Percentiles rank a stretch among this genome's conserved stretches.
Evolutionary conservation across 2,329 filamentous ascomycete species (phyloP).

Genomic region (Seiridium cupressi): DNA sequence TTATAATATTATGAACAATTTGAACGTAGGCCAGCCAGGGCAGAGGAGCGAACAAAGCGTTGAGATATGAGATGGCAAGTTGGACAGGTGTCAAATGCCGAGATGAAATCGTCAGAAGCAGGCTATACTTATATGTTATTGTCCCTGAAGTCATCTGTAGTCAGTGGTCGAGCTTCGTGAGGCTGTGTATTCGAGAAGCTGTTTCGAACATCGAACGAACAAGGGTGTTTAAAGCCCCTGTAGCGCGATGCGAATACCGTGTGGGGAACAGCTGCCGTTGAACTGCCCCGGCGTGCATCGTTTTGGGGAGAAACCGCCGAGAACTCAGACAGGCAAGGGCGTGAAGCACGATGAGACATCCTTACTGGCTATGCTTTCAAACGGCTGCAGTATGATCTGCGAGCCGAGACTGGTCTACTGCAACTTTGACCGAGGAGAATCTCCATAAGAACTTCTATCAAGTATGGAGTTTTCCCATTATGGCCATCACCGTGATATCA

Average conservation of each 20-base stretch:
- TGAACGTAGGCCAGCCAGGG: not conserved
- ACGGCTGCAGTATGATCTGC: constrained; percentile 6
- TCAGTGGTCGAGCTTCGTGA: not conserved
- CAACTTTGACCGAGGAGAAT: not conserved
- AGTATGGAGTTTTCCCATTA: not conserved
- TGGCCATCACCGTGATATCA: not conserved
- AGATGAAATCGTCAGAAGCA: not conserved
- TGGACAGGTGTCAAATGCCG: not conserved
- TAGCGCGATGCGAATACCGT: not conserved
- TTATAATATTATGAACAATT: not conserved
- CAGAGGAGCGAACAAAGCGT: not conserved
- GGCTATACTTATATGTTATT: not conserved
- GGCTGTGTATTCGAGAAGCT: not conserved
- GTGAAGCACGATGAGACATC: not conserved
- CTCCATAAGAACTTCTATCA: not conserved
- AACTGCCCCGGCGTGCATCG: not conserved
- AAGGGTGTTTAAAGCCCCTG: not conserved
- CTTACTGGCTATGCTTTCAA: not conserved
- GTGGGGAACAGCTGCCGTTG: not conserved
- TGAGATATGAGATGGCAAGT: not conserved
- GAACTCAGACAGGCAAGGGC: constrained; percentile 3
- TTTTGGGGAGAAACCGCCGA: not conserved
- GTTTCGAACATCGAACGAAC: constrained; percentile 7
- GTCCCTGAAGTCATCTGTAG: not conserved
- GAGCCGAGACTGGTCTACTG: not conserved